Conservation (phyloP, 2,329 filamentous ascomycete genomes). For the Hypoxylon sp. region DNA sequence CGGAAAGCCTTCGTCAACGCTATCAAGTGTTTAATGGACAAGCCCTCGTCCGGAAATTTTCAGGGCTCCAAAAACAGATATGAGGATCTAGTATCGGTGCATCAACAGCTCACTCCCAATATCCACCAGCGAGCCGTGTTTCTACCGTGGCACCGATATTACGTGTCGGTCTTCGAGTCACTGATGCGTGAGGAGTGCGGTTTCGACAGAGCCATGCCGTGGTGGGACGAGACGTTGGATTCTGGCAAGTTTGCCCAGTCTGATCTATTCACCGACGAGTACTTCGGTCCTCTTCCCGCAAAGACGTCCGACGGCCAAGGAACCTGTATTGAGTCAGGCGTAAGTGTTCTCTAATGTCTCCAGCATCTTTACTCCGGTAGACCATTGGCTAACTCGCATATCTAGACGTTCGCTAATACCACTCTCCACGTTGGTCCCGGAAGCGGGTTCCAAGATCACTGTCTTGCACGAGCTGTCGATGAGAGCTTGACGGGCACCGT, state of each 20-base stretch:
- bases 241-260: constrained; percentile 53
- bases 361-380: neutral
- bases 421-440: constrained; percentile 55
- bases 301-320: constrained; percentile 51
- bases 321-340: constrained; percentile 55
- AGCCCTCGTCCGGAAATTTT: constrained; percentile 51
- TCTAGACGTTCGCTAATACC: constrained; percentile 50
- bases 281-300: constrained; percentile 51
- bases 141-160: constrained; percentile 60
- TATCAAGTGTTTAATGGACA: constrained; percentile 55
- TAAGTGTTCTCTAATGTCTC: constrained; percentile 39
- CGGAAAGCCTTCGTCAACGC: constrained; percentile 54
- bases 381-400: constrained; percentile 17
- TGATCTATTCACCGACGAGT: constrained; percentile 52
- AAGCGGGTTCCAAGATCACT: constrained; percentile 49
- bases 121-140: constrained; percentile 57
- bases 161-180: constrained; percentile 56
- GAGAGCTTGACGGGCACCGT: constrained; percentile 53
- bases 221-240: constrained; percentile 60
- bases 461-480: constrained; percentile 55
- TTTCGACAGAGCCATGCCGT: constrained; percentile 56
- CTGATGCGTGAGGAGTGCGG: constrained; percentile 58
- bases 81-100: constrained; percentile 58
- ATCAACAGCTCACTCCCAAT: constrained; percentile 54
- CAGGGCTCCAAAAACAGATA: constrained; percentile 53